Evolutionary conservation across 352 stramenopile genomes (phyloP), one percentile per base, ranked within the genome.

Genomic region (Phytophthora citricola): DNA sequence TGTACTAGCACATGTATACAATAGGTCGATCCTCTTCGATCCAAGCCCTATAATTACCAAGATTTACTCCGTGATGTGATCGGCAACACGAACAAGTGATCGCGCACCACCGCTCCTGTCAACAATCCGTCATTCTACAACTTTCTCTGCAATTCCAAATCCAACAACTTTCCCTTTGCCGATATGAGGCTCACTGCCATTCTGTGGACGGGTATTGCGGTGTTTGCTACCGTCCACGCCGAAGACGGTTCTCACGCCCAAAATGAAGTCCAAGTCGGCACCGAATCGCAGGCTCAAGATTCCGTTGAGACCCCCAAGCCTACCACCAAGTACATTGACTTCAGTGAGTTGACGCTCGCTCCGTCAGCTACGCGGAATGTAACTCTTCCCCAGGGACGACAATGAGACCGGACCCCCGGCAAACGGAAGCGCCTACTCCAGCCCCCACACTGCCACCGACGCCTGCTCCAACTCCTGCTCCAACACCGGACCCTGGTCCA

Each of bases 311-410:
- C 31, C 3, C 32, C 48, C 2, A 34, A 56, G 20, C 48, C 31
- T 20, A 55, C 48, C 31, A 55, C 4, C 0, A 55, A 55, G 31
- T 43, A 55, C 31, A 44, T 55, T 10, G 48, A 55, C 17, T 55
- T 44, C 48, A 43, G 17, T 15, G 39, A 52, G 46, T 40, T 52
- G 46, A 52, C 46, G 8, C 46, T 36, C 9, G 14, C 46, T 6
- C 46, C 46, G 15, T 52, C 46, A 10, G 9, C 26, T 8, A 52
- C 26, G 6, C 26, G 26, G 27, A 40, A 52, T 29, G 7, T 52
- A n/a, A 52, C 46, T 0, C 11, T 43, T 14, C 10, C 34, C 34
- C 34, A 0, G 34, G 14, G 39, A n/a, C 10, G 15, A 26, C 31
- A 9, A 43, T 12, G 17, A 43, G 31, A 17, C 17, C 15, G 31